These are phyloP conservation scores for Saturnispora silvae DNA, from an alignment of 805 yeast species.

Conservation along the genomic window DNA sequence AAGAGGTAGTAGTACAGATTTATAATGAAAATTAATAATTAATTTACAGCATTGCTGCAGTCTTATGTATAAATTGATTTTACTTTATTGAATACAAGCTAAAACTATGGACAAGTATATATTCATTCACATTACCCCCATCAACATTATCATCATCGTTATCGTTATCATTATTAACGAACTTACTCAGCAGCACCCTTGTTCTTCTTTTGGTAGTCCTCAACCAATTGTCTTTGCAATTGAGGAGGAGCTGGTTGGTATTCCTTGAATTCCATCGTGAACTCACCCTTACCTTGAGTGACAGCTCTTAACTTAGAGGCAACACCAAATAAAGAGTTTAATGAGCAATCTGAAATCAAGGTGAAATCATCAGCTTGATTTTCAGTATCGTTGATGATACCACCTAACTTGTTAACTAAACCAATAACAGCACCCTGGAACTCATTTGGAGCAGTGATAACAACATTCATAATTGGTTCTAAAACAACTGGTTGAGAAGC, in stretches of 20 bases:
- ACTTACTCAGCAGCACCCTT: slow-evolving; percentile 9
- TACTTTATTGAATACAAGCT: too few species aligned
- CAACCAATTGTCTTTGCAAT: slow-evolving; percentile 81
- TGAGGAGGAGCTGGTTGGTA: slow-evolving; percentile 88
- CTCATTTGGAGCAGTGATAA: slow-evolving; percentile 90
- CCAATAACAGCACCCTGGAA: slow-evolving; percentile 93
- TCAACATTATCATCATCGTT: too few species aligned
- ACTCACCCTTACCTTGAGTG: slow-evolving; percentile 98
- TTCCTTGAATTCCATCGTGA: slow-evolving; percentile 86
- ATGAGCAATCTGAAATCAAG: slow-evolving; percentile 89
- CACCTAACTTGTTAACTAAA: slow-evolving; percentile 81
- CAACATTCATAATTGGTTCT: slow-evolving; percentile 94
- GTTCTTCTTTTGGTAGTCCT: slow-evolving; percentile 60
- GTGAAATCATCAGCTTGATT: slow-evolving; percentile 92
- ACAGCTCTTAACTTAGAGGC: slow-evolving; percentile 92
- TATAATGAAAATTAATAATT: too few species aligned
- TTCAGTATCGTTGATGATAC: slow-evolving; percentile 88
- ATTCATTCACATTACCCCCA: too few species aligned
- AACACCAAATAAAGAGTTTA: slow-evolving; percentile 92
- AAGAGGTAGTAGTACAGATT: too few species aligned
- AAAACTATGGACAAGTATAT: too few species aligned
- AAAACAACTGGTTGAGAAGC: slow-evolving; percentile 76
- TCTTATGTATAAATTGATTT: too few species aligned
- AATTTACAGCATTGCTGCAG: too few species aligned
- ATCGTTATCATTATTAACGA: too few species aligned